Evolutionary conservation across 768 basidiomycete genomes (phyloP), one percentile per base, ranked within the genome.

Genomic region (Rossbeevera mucosa): DNA sequence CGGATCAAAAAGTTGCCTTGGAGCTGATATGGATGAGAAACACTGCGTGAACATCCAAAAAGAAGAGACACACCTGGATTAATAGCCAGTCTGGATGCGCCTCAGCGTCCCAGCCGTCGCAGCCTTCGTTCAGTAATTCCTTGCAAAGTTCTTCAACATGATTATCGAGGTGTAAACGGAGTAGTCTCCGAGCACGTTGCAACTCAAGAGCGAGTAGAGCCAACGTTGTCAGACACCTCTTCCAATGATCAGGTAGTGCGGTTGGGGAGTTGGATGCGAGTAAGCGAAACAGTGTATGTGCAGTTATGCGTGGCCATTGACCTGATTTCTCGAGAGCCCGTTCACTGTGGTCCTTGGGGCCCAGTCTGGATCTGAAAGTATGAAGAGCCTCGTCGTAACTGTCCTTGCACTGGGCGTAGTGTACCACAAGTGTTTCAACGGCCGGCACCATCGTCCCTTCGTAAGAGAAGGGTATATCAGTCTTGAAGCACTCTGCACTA

Each of bases 1-100:
- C 80, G 76, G 24, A 71, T 61, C 6, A 72, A 51, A 31, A 82
- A 69, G 46, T 79, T 66, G 7, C 70, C 61, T 50, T 80, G 76
- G 1, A 81, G 69, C 79, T 80, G 46, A 44, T 33, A 4, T 20
- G 6, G 12, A 12, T 11, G 16, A 41, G 21, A 31, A 2, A 11
- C 13, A 0, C 2, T 12, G 18, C 2, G 6, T 46, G 26, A 48
- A 30, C 14, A 24, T 13, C 5, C 3, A 7, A 30, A 6, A 5
- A 12, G 21, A 22, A 7, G 48, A 33, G 45, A 33, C 50, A 26
- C 21, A 76, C 74, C 66, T 79, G 78, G 11, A 80, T 67, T 13
- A 79, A 55, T 0, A 76, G 55, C 78, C 76, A 80, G 47, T 76
- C 76, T 2, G 69, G 64, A 58, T 72, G 47, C 2, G 13, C 25